Evolutionary conservation across 169 alveolate genomes (phyloP), one percentile per base, ranked within the genome.

Genomic region (Plasmodium ovale): DNA sequence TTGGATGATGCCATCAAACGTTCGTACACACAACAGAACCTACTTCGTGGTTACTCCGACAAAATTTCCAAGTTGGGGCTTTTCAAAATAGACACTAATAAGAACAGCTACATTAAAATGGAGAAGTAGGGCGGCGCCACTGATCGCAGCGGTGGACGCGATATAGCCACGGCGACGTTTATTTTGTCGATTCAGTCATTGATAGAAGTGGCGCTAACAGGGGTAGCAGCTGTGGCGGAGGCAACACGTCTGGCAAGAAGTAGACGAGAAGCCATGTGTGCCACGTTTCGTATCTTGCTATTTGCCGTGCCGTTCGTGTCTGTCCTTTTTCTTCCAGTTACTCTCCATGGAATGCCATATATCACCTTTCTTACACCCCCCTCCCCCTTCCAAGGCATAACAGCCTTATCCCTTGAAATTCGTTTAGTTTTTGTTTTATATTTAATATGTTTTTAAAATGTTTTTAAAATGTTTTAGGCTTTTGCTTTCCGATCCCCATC

Each of bases 1-100:
- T 49, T 82, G 59, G 90, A 82, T 68, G 35, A 82, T 16, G 90
- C 90, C 12, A 54, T 82, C 42, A 53, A 56, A 65, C 47, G 51
- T 31, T 56, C 90, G 3, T 59, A 82, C 49, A 49, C 25, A 3
- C 51, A 65, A 23, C 51, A 65, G 44, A 59, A 58, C 10, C 44
- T 68, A 33, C 42, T 82, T 14, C 31, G 33, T 29, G 6, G 67
- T 6, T 82, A 47, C 31, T 65, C 90, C 2, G 21, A 56, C 9
- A 82, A 82, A 82, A 67, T 82, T 3, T 65, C 51, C 51, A 64
- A 65, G 29, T 49, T 82, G 39, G 90, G 90, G 1, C 37, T 82
- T 0, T 56, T 39, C 5, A 51, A 82, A 19, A 0, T n/a, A 1
- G 56, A 67, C 31, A 56, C 59, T 27, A 37, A 68, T n/a, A 12